Evolutionary conservation across 306 rosid species (phyloP), one percentile per base, ranked within the genome.

Genomic region (Rosa lucieae): DNA sequence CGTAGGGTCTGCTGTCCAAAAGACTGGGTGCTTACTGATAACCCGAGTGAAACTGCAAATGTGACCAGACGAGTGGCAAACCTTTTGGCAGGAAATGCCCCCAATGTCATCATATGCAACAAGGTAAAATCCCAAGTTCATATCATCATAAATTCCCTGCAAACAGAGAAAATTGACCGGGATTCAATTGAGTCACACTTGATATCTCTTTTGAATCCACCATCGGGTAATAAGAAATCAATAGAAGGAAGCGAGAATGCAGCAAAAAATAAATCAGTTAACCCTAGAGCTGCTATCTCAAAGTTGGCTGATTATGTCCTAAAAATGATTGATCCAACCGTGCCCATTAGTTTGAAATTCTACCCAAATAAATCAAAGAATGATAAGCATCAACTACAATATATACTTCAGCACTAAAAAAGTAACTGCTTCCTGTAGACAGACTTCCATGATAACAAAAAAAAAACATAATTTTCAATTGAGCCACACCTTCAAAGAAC

Each of bases 101-200:
- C 98, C 98, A 73, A 91, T 82, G 75, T 90, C 97, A 73, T 96
- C 99, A 83, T 96, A 96, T 5, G 79, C 83, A 83, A 95, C 91
- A 39, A 96, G 94, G 79, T 89, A 96, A 82, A 96, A 90, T 58
- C 89, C 93, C 86, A 96, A 81, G 87, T 84, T 82, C 94, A 81
- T 61, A 75, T 93, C 98, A 70, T 83, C 89, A 84, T 90, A 86
- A 73, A 96, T 82, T 74, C 99, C 99, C 99, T 96, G 94, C 91
- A 89, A 39, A 79, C 12, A 52, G 77, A 82, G 53, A 35, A 62
- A 59, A 70, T 58, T 67, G 71, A 67, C 71, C 26, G 58, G 49
- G 29, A 29, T 72, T 65, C 67, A 78, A 73, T 77, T 83, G 80
- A 84, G 81, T 86, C 74, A 51, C 39, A 77, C 39, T 43, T 52